These are phyloP conservation scores for Anastatica hierochuntica DNA, from an alignment of 345 rosid genomes.

Conservation along the genomic window DNA sequence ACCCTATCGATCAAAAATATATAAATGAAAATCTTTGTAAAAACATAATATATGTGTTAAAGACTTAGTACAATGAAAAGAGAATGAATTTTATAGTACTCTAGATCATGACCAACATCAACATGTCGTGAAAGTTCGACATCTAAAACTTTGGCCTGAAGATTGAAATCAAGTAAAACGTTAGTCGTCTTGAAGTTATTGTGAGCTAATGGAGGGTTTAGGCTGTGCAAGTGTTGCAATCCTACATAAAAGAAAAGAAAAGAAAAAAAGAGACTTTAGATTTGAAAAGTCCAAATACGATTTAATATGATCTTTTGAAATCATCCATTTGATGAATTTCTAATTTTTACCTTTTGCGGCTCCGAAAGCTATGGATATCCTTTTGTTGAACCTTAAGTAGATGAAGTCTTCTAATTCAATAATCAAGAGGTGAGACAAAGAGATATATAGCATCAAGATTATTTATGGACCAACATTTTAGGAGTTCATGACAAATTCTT, in stretches of 20 bases:
- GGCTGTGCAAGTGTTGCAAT: slow-evolving; percentile 42
- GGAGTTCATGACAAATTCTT: no score
- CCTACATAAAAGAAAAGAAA: slow-evolving; percentile 31
- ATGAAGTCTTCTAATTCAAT: slow-evolving; percentile 31
- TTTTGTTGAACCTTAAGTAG: slow-evolving; percentile 52
- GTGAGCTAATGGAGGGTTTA: slow-evolving; percentile 54
- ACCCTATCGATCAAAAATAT: background rate
- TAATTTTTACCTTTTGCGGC: slow-evolving; percentile 54
- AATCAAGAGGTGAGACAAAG: background rate
- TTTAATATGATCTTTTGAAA: background rate
- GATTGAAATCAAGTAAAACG: slow-evolving; percentile 58
- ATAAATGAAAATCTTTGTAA: background rate
- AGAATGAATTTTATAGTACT: no score
- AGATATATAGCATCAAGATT: background rate
- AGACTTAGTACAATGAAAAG: background rate
- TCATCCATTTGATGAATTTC: background rate
- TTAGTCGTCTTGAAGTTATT: slow-evolving; percentile 59
- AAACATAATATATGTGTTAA: background rate
- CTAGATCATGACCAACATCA: slow-evolving; percentile 33
- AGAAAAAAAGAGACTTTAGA: background rate
- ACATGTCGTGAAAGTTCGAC: slow-evolving; percentile 38
- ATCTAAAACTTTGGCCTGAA: slow-evolving; percentile 54
- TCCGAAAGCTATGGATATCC: slow-evolving; percentile 52
- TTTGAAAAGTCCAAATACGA: no score
- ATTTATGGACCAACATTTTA: background rate